phyloP scores from a whole-genome alignment of 441 rosid genomes.

The Croton laevigatus region DNA sequence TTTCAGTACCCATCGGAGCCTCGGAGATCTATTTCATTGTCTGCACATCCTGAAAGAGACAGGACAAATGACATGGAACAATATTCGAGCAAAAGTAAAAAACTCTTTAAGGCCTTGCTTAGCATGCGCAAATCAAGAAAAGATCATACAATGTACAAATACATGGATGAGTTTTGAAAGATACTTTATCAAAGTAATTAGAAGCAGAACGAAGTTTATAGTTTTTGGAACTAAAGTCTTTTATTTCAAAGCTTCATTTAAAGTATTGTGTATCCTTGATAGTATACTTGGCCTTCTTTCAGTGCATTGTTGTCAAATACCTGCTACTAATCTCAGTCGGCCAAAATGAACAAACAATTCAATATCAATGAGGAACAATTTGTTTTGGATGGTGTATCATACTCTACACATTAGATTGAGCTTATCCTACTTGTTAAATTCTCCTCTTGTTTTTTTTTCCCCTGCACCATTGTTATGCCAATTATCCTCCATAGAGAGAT shows the following conservation, averaged over 20 bases:
- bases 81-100: constrained; percentile 52
- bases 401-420: neutral
- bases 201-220: neutral
- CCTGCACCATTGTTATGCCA: neutral
- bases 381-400: constrained; percentile 2
- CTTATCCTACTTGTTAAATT: neutral
- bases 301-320: neutral
- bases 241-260: constrained; percentile 1
- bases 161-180: constrained; percentile 35
- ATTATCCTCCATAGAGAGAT: neutral
- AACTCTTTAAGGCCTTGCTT: constrained; percentile 63
- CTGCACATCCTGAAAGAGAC: constrained; percentile 37
- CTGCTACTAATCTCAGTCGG: neutral
- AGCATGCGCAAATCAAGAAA: constrained; percentile 62
- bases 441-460: neutral
- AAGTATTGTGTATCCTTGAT: neutral
- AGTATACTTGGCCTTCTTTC: neutral
- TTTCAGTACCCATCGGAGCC: constrained; percentile 48
- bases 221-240: neutral
- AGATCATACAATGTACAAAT: constrained; percentile 35
- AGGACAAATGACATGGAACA: constrained; percentile 34
- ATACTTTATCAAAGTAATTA: neutral
- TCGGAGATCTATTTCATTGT: constrained; percentile 48
- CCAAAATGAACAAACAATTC: neutral
- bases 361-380: neutral